phyloP scores from a whole-genome alignment of 1,139 yeast species.

The Lizanozyma gosingica region DNA sequence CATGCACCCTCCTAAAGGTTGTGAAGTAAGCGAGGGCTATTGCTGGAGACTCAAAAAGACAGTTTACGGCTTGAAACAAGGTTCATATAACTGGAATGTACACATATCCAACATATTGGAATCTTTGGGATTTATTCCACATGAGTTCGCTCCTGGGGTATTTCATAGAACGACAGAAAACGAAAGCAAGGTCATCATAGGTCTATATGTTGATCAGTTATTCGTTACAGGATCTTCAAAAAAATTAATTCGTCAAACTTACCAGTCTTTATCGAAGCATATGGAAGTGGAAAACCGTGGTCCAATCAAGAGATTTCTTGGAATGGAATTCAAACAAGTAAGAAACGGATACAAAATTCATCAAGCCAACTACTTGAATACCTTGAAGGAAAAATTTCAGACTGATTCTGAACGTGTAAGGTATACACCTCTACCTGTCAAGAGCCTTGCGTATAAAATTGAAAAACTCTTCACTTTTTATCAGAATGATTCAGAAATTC shows the following conservation, averaged over 20 bases:
- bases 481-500: background rate
- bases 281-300: background rate
- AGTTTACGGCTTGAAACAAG: background rate
- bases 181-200: background rate
- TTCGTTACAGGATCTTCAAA: background rate
- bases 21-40: background rate
- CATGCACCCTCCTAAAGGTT: background rate
- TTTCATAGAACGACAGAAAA: background rate
- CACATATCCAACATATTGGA: background rate
- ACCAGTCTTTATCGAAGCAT: background rate
- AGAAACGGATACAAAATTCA: background rate
- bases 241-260: background rate
- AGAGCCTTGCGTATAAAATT: background rate
- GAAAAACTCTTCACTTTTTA: no score
- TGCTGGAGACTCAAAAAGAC: background rate
- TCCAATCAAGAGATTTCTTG: background rate
- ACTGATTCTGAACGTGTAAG: background rate
- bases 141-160: background rate
- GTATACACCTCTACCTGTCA: background rate
- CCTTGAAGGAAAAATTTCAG: background rate
- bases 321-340: background rate
- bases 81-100: background rate
- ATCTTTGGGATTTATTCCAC: background rate
- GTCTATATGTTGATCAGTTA: background rate
- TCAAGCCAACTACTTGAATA: background rate